A percentile compares a stretch with the other conserved stretches of the same genome.
These are phyloP conservation scores for Miscanthus lutarioriparius DNA, from an alignment of 176 grass and related monocot genomes.

Conservation along the genomic window DNA sequence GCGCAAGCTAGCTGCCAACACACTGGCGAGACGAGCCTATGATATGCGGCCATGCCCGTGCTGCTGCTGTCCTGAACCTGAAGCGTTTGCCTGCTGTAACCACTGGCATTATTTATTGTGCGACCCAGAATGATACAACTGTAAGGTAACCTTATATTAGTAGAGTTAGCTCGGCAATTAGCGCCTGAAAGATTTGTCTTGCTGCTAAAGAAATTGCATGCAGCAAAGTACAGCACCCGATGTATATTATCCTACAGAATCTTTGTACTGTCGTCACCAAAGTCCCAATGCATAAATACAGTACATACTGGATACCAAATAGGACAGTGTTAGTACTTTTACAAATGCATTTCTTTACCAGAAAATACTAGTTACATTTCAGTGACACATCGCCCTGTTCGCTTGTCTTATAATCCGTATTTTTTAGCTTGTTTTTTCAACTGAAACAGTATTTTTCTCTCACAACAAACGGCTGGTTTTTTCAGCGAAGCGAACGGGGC, in stretches of 20 bases:
- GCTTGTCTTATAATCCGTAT: no score
- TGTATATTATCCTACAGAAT: conserved; percentile 20
- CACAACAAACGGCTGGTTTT: no score
- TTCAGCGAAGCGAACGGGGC: no score
- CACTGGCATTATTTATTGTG: conserved; percentile 9
- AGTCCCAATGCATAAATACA: background rate
- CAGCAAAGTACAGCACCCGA: conserved; percentile 5
- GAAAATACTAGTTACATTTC: background rate
- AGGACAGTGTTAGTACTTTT: background rate
- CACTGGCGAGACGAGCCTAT: background rate
- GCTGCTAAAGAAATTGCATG: conserved; percentile 3
- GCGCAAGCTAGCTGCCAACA: conserved; percentile 4
- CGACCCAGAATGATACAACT: conserved; percentile 13
- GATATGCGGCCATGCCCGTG: background rate
- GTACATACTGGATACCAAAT: background rate
- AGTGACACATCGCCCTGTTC: no score
- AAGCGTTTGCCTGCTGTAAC: background rate
- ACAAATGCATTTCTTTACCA: background rate
- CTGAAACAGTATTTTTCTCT: no score
- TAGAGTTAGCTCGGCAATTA: background rate
- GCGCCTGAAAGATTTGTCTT: conserved; percentile 26
- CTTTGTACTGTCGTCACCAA: background rate
- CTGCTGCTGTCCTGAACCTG: conserved; percentile 14
- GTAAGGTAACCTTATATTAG: background rate
- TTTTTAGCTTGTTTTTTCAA: no score